A percentile compares a stretch with the other conserved stretches of the same genome.
Conservation (phyloP, 1,284 basidiomycete species). For the Cutaneotrichosporon sp. region DNA sequence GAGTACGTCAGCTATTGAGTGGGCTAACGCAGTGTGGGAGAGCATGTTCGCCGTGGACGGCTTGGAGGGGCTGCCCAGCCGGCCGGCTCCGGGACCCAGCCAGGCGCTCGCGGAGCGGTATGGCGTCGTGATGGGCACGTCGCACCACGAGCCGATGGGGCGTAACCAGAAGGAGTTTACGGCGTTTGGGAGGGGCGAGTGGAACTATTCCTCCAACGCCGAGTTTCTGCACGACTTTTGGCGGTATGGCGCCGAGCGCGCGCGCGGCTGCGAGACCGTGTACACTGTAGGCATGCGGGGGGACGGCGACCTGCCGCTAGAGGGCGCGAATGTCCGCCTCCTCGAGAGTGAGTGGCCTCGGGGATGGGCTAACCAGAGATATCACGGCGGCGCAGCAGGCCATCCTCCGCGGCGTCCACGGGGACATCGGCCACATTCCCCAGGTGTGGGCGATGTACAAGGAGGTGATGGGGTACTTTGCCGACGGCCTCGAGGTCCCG, state of each 20-base stretch:
- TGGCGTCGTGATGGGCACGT: conserved; percentile 67
- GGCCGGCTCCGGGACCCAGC: conserved; percentile 55
- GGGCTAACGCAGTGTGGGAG: conserved; percentile 32
- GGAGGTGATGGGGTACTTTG: conserved; percentile 69
- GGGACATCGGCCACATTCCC: conserved; percentile 58
- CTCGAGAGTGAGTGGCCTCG: conserved; percentile 10
- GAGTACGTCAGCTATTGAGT: conserved; percentile 19
- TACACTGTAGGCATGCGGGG: conserved; percentile 40
- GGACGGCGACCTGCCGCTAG: conserved; percentile 30
- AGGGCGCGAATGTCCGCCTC: conserved; percentile 24
- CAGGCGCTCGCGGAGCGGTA: conserved; percentile 66
- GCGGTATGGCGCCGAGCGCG: conserved; percentile 36
- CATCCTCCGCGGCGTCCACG: conserved; percentile 61
- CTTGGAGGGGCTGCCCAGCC: conserved; percentile 32
- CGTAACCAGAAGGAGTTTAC: conserved; percentile 22
- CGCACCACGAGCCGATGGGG: conserved; percentile 52
- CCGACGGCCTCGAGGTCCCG: conserved; percentile 56
- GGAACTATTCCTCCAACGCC: conserved; percentile 28
- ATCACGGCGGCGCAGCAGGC: conserved; percentile 64
- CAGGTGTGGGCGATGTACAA: conserved; percentile 60
- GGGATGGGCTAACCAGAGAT: neutral
- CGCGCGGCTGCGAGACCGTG: conserved; percentile 30
- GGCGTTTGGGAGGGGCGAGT: conserved; percentile 17
- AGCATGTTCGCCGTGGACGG: conserved; percentile 71
- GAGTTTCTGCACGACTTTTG: conserved; percentile 31